Conservation (phyloP, 768 basidiomycete species). For the Scleroderma bovista region DNA sequence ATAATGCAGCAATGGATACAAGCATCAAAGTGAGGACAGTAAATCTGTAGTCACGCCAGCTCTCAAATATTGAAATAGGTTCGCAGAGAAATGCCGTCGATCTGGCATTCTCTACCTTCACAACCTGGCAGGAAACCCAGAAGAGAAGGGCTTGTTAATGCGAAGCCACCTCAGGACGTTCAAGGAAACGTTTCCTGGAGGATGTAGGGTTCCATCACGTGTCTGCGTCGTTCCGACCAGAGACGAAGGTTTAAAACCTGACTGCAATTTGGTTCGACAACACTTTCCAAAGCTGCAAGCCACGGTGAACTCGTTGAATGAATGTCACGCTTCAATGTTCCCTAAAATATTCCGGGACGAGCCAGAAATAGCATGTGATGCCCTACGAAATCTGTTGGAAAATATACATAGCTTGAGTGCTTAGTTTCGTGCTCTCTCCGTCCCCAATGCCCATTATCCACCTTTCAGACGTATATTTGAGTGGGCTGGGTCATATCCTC, state of each 20-base stretch:
- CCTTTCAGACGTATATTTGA: too few species aligned
- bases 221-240: background rate
- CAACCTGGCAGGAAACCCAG: background rate
- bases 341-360: background rate
- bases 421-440: too few species aligned
- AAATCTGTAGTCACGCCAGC: background rate
- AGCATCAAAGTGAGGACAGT: background rate
- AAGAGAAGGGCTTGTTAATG: background rate
- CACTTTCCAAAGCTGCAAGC: background rate
- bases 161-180: background rate
- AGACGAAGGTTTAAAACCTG: background rate
- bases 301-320: background rate
- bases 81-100: background rate
- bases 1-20: background rate
- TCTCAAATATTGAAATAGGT: background rate
- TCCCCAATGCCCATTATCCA: too few species aligned
- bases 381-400: background rate
- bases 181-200: background rate
- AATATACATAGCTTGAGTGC: too few species aligned
- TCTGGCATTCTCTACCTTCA: background rate
- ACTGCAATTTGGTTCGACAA: background rate
- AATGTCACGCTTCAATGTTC: background rate
- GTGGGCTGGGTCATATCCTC: too few species aligned
- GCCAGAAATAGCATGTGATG: conserved; percentile 3
- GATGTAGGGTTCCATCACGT: background rate